phyloP scores from a whole-genome alignment of 371 early-diverging fungal species.

The Mucor piriformis region DNA sequence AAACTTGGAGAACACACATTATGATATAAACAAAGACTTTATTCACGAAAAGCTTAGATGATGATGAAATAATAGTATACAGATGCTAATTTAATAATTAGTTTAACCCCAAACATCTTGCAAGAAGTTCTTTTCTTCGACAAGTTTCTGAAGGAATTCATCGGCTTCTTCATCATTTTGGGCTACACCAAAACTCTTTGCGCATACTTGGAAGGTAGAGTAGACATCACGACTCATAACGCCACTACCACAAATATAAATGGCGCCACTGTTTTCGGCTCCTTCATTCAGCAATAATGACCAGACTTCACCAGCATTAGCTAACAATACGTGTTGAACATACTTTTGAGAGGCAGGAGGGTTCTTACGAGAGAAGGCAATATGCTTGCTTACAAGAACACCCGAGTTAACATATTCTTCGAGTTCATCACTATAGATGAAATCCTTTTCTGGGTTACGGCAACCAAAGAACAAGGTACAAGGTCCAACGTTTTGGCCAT shows the following conservation, averaged over 20 bases:
- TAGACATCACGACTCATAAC: slow-evolving; percentile 54
- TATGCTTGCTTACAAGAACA: slow-evolving; percentile 55
- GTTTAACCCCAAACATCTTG: slow-evolving; percentile 59
- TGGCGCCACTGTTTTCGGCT: slow-evolving; percentile 18
- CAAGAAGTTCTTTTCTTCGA: slow-evolving; percentile 39
- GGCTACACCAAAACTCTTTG: slow-evolving; percentile 40
- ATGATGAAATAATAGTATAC: no score
- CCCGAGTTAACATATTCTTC: slow-evolving; percentile 51
- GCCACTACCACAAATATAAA: slow-evolving; percentile 52
- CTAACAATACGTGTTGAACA: slow-evolving; percentile 48
- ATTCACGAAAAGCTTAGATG: no score
- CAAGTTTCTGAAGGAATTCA: slow-evolving; percentile 20
- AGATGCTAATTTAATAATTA: no score
- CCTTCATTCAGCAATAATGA: slow-evolving; percentile 24
- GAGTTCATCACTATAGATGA: slow-evolving; percentile 72
- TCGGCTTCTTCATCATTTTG: slow-evolving; percentile 38
- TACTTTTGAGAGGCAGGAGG: slow-evolving; percentile 37
- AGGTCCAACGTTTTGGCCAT: slow-evolving; percentile 24
- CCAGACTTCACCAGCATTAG: slow-evolving; percentile 42
- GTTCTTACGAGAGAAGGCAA: slow-evolving; percentile 70
- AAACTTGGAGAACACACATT: no score
- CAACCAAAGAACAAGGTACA: slow-evolving; percentile 81
- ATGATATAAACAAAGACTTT: no score
- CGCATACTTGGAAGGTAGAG: slow-evolving; percentile 35
- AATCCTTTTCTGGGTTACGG: slow-evolving; percentile 72